Evolutionary conservation across 495 filamentous ascomycete genomes (phyloP).

Genomic region (Penicillium lagena): DNA sequence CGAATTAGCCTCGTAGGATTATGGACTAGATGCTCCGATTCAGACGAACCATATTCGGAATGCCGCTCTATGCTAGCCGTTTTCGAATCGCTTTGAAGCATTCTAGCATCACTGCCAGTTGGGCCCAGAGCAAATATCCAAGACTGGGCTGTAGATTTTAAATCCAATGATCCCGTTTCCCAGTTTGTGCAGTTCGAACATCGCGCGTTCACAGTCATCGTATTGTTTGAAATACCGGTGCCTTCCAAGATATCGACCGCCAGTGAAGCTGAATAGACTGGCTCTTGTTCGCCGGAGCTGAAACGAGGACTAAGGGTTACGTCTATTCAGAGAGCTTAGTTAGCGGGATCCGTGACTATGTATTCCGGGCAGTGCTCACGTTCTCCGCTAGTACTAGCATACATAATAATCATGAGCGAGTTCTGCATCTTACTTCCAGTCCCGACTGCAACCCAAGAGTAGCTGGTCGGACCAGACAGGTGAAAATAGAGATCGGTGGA

Average conservation of each 20-base stretch:
- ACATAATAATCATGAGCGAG: slow-evolving; percentile 46
- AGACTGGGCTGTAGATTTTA: slow-evolving; percentile 25
- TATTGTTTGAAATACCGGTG: slow-evolving; percentile 33
- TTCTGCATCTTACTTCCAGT: slow-evolving; percentile 46
- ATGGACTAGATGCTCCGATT: background rate
- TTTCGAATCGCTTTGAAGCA: slow-evolving; percentile 29
- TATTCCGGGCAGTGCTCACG: slow-evolving; percentile 5
- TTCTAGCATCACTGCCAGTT: slow-evolving; percentile 5
- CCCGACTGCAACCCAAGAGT: slow-evolving; percentile 45
- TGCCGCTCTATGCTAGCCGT: slow-evolving; percentile 46
- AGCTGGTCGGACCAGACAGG: slow-evolving; percentile 31
- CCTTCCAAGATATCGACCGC: slow-evolving; percentile 32
- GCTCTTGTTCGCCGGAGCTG: slow-evolving; percentile 40
- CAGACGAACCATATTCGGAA: slow-evolving; percentile 26
- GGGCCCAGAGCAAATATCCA: slow-evolving; percentile 56
- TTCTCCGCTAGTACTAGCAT: slow-evolving; percentile 33
- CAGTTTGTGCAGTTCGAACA: slow-evolving; percentile 44
- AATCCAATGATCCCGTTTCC: slow-evolving; percentile 30
- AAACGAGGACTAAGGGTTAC: slow-evolving; percentile 45
- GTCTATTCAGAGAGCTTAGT: slow-evolving; percentile 13
- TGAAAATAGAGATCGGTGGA: slow-evolving; percentile 42
- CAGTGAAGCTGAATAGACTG: slow-evolving; percentile 32
- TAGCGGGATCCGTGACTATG: background rate
- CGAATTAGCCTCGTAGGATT: background rate
- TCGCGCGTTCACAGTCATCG: slow-evolving; percentile 39